These are phyloP conservation scores for Cladosporium sp. DNA, from an alignment of 2,329 filamentous ascomycete genomes.

Conservation along the genomic window DNA sequence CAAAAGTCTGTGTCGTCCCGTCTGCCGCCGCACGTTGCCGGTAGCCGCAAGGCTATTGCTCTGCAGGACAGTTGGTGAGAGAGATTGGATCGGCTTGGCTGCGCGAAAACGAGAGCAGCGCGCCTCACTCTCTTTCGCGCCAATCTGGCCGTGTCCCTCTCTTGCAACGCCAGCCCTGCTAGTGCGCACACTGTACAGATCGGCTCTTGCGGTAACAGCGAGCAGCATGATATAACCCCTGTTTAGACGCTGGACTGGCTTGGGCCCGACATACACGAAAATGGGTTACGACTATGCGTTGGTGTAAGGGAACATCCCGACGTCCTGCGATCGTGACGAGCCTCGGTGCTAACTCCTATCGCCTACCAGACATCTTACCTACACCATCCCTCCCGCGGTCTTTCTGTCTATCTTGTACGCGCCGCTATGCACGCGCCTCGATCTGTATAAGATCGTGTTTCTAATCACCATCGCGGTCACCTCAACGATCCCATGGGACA, in stretches of 20 bases:
- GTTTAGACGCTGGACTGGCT: not conserved
- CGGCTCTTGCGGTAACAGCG: not conserved
- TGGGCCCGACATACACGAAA: not conserved
- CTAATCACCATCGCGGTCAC: conserved; percentile 60
- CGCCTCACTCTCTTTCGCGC: not conserved
- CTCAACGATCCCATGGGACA: conserved; percentile 72
- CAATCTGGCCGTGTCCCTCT: not conserved
- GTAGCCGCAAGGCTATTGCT: not conserved
- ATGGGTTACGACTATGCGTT: conserved; percentile 61
- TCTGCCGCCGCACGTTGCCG: not conserved
- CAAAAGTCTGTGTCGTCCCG: not conserved
- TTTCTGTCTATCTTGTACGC: conserved; percentile 56
- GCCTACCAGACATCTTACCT: conserved; percentile 56
- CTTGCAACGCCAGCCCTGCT: not conserved
- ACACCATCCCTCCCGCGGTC: conserved; percentile 62
- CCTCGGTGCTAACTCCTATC: conserved; percentile 1
- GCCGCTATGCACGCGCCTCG: conserved; percentile 59
- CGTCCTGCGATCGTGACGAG: not conserved
- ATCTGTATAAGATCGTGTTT: conserved; percentile 59
- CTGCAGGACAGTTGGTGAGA: not conserved
- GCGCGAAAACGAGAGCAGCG: not conserved
- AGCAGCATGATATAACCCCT: conserved; percentile 5
- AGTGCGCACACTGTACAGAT: not conserved
- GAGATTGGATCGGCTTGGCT: not conserved
- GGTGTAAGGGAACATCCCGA: conserved; percentile 47